Conservation (phyloP, 1,284 basidiomycete genomes). For the Cutaneotrichosporon cavernicola region DNA sequence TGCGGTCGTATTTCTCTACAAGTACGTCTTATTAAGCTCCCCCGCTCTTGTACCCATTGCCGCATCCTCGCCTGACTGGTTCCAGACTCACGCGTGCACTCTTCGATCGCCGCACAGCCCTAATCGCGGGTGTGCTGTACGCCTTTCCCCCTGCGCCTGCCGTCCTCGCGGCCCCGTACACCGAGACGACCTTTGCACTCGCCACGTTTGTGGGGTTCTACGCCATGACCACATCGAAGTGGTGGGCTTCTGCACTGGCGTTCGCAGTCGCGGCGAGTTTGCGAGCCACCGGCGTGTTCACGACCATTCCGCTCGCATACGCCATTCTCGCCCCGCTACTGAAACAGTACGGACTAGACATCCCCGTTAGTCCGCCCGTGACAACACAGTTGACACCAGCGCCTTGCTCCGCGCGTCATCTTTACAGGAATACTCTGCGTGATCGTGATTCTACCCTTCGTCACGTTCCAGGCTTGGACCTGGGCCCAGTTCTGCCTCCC, state of each 20-base stretch:
- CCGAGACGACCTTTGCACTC: conserved; percentile 80
- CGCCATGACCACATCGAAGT: conserved; percentile 49
- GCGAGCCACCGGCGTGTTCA: conserved; percentile 77
- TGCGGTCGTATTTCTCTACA: conserved; percentile 63
- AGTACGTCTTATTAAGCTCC: conserved; percentile 42
- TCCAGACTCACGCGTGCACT: conserved; percentile 7
- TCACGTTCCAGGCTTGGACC: conserved; percentile 66
- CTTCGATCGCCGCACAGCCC: conserved; percentile 59
- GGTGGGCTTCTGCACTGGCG: conserved; percentile 58
- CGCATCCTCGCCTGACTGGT: neutral
- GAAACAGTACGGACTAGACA: neutral
- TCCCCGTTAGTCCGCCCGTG: neutral
- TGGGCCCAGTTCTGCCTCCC: conserved; percentile 65
- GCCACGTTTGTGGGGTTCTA: conserved; percentile 69
- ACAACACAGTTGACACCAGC: neutral
- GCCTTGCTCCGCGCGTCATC: neutral
- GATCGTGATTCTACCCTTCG: conserved; percentile 64
- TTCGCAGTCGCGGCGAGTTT: conserved; percentile 70
- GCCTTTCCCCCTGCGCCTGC: conserved; percentile 77
- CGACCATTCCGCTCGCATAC: neutral
- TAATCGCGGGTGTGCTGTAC: conserved; percentile 66
- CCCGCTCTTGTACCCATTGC: neutral
- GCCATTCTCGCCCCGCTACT: neutral
- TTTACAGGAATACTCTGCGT: conserved; percentile 44
- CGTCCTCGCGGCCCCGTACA: conserved; percentile 70